phyloP scores from a whole-genome alignment of 768 basidiomycete genomes.

The Hortiboletus campestris region DNA sequence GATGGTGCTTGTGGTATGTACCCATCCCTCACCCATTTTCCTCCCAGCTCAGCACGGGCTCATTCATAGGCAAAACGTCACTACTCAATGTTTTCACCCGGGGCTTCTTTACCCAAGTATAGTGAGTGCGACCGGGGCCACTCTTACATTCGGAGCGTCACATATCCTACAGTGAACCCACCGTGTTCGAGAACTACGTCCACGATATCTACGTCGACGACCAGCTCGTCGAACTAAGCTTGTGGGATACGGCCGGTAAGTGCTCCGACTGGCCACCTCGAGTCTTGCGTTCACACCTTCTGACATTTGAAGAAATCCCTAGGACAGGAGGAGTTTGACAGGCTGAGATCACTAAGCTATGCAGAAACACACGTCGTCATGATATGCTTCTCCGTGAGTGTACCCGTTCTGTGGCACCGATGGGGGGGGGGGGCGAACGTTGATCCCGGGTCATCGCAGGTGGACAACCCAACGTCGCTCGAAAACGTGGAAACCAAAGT shows the following conservation, averaged over 20 bases:
- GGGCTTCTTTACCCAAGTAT: slow-evolving; percentile 93
- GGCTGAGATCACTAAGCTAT: slow-evolving; percentile 90
- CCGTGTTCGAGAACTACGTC: slow-evolving; percentile 97
- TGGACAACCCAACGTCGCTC: slow-evolving; percentile 92
- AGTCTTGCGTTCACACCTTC: slow-evolving; percentile 20
- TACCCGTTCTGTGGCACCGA: neutral
- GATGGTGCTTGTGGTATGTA: slow-evolving; percentile 87
- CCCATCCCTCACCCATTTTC: neutral
- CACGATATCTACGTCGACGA: slow-evolving; percentile 88
- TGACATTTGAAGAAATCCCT: slow-evolving; percentile 34
- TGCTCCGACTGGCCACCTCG: neutral
- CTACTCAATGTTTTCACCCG: slow-evolving; percentile 84
- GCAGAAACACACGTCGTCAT: slow-evolving; percentile 96
- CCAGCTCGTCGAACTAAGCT: slow-evolving; percentile 81
- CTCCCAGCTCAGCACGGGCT: slow-evolving; percentile 9
- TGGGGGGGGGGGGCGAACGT: neutral
- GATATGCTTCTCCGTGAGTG: slow-evolving; percentile 88
- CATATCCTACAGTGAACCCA: slow-evolving; percentile 63
- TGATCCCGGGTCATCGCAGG: slow-evolving; percentile 39
- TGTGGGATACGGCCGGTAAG: slow-evolving; percentile 97
- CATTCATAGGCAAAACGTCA: slow-evolving; percentile 68
- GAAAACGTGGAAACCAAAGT: slow-evolving; percentile 97
- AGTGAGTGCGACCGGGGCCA: slow-evolving; percentile 49
- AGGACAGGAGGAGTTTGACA: slow-evolving; percentile 97
- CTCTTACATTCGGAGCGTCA: neutral